Base-by-base conservation (phyloP, 345 rosid species). In the Turritis glabra region DNA sequence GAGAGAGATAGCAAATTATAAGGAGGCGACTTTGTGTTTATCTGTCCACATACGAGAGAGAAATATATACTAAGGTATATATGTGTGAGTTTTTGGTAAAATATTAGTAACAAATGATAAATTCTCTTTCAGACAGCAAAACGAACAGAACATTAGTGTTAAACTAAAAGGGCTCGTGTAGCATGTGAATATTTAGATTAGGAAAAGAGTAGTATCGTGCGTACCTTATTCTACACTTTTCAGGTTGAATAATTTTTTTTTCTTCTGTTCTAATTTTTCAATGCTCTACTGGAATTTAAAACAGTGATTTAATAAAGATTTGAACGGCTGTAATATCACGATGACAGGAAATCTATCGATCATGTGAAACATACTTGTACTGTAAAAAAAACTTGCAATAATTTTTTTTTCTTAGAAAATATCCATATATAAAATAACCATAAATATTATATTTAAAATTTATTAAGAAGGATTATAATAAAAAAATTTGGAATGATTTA, bases 181-280 rank as follows among this genome's bases (percentile, higher is more conserved):
- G 57, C 75, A 69, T 56, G 66, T 76, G 71, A 69, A 33, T 61
- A 15, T 53, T 76, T 54, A 40, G 47, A 76, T 43, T 60, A 25
- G 54, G 40, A 9, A 25, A 11, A 43, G 44, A 52, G 13, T 14
- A 6, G 59, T 4, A 25, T 61, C 71, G 70, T 69, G 70, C 71
- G 4, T 14, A 18, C 59, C 75, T 32, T 53, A 14, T 61, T 69
- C 75, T 55, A 54, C 48, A 35, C 30, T 70, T 77, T 64, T 77
- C 37, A 62, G 52, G 54, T 70, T 63, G 76, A 64, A 11, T 37
- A 3, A 11, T 46, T 64, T 4, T 38, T 69, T 17, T 43, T 51
- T 35, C 46, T 51, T 33, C 4, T 51, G 8, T 40, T 21, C 51
- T 44, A 64, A 8, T 30, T 23, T 15, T 52, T 7, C 8, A 26